Evolutionary conservation across 306 rosid genomes (phyloP).

Genomic region (Corylus avellana): DNA sequence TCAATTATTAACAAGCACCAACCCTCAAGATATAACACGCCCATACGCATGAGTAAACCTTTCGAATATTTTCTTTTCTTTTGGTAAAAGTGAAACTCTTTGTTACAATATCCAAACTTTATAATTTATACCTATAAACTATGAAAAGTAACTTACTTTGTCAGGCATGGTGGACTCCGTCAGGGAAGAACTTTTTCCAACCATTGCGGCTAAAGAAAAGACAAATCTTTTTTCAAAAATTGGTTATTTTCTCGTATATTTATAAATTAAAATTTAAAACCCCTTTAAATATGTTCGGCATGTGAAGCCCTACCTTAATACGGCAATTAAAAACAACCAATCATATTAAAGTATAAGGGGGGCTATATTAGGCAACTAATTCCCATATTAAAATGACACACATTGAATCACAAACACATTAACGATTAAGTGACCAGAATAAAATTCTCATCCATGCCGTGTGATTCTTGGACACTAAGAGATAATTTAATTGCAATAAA

Average conservation of each 20-base stretch:
- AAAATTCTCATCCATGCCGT: not conserved
- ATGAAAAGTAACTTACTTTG: slow-evolving; percentile 3
- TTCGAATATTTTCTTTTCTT: not conserved
- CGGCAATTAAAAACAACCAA: not conserved
- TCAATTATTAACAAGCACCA: no score
- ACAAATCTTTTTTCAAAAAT: not conserved
- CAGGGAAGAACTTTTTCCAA: not conserved
- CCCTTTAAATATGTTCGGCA: not conserved
- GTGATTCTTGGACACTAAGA: not conserved
- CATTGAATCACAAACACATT: not conserved
- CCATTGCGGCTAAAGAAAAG: slow-evolving; percentile 9
- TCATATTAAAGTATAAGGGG: not conserved
- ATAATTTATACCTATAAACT: not conserved
- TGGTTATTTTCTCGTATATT: not conserved
- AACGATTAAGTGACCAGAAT: not conserved
- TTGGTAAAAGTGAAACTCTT: not conserved
- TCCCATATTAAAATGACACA: not conserved
- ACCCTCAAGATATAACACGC: not conserved
- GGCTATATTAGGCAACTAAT: not conserved
- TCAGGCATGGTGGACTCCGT: slow-evolving; percentile 7
- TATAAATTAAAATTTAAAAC: not conserved
- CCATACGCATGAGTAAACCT: not conserved
- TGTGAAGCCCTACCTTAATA: not conserved
- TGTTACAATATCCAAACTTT: not conserved
- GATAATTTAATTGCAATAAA: not conserved